Evolutionary conservation across 768 basidiomycete species (phyloP).

Genomic region (Candolleomyces aberdarensis): DNA sequence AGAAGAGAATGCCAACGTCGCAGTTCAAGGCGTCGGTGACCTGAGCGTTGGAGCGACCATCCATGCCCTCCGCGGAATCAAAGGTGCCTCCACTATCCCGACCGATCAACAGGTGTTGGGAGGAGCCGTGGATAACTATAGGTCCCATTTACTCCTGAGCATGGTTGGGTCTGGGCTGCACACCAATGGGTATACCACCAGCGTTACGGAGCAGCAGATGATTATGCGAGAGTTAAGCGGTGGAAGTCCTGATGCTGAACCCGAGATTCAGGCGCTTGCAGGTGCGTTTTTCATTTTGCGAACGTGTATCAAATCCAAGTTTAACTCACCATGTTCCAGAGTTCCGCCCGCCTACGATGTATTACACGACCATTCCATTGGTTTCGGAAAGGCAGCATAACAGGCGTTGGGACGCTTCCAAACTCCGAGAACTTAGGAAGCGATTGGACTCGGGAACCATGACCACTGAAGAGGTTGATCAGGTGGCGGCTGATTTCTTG

Average conservation of each 20-base stretch:
- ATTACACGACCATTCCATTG: slow-evolving; percentile 93
- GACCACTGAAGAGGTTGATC: slow-evolving; percentile 83
- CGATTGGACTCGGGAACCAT: slow-evolving; percentile 88
- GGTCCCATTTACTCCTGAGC: slow-evolving; percentile 85
- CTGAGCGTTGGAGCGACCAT: slow-evolving; percentile 86
- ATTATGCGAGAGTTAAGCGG: slow-evolving; percentile 90
- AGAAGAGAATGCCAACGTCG: slow-evolving; percentile 62
- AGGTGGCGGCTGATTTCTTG: slow-evolving; percentile 84
- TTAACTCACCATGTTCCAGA: slow-evolving; percentile 42
- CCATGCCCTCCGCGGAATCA: slow-evolving; percentile 80
- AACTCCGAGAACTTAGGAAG: slow-evolving; percentile 92
- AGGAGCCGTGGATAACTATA: slow-evolving; percentile 91
- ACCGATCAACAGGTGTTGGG: slow-evolving; percentile 92
- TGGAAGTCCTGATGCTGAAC: slow-evolving; percentile 74
- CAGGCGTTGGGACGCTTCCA: slow-evolving; percentile 90
- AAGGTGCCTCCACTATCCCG: slow-evolving; percentile 89
- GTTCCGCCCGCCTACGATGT: slow-evolving; percentile 89
- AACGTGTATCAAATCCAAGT: slow-evolving; percentile 2
- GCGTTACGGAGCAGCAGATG: slow-evolving; percentile 94
- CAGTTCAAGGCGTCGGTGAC: slow-evolving; percentile 81
- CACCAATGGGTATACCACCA: slow-evolving; percentile 58
- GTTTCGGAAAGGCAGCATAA: slow-evolving; percentile 82
- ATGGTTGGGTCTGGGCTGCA: slow-evolving; percentile 81
- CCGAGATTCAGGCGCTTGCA: slow-evolving; percentile 80
- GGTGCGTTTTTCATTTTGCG: slow-evolving; percentile 47